phyloP scores from a whole-genome alignment of 768 basidiomycete species.

The Suillus bovinus region DNA sequence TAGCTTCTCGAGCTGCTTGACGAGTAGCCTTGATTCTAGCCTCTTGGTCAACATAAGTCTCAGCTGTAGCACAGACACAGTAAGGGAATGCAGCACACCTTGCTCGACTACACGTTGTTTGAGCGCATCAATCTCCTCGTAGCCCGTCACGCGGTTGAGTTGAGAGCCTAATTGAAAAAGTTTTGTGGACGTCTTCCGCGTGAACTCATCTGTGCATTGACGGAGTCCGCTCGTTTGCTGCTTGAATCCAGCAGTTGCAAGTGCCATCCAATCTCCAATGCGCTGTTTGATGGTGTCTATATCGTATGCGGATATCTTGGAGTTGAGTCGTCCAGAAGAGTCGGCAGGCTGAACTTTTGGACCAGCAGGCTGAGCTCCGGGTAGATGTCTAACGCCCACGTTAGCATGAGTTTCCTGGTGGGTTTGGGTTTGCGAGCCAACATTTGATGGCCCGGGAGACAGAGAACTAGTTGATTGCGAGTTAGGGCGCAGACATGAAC shows the following conservation, averaged over 20 bases:
- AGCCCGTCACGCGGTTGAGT: slow-evolving; percentile 88
- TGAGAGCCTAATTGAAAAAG: slow-evolving; percentile 76
- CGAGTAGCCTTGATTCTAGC: slow-evolving; percentile 67
- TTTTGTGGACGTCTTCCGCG: slow-evolving; percentile 52
- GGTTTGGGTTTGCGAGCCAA: background rate
- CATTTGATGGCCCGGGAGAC: background rate
- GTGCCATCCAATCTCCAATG: slow-evolving; percentile 48
- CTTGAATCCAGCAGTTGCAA: slow-evolving; percentile 34
- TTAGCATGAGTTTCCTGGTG: background rate
- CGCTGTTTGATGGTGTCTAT: slow-evolving; percentile 38
- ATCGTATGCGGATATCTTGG: slow-evolving; percentile 10
- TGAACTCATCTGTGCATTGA: slow-evolving; percentile 57
- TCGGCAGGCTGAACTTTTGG: background rate
- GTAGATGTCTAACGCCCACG: background rate
- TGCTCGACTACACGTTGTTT: slow-evolving; percentile 77
- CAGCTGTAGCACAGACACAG: slow-evolving; percentile 9
- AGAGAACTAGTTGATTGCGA: background rate
- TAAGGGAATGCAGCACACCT: slow-evolving; percentile 51
- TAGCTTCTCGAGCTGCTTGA: slow-evolving; percentile 67
- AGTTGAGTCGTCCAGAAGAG: background rate
- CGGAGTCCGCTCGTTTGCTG: slow-evolving; percentile 30
- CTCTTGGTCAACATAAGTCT: slow-evolving; percentile 50
- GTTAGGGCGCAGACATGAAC: slow-evolving; percentile 11
- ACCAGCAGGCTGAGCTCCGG: background rate
- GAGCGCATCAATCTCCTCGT: slow-evolving; percentile 83